phyloP scores from a whole-genome alignment of 768 basidiomycete genomes.

The Gloeostereum incarnatum region DNA sequence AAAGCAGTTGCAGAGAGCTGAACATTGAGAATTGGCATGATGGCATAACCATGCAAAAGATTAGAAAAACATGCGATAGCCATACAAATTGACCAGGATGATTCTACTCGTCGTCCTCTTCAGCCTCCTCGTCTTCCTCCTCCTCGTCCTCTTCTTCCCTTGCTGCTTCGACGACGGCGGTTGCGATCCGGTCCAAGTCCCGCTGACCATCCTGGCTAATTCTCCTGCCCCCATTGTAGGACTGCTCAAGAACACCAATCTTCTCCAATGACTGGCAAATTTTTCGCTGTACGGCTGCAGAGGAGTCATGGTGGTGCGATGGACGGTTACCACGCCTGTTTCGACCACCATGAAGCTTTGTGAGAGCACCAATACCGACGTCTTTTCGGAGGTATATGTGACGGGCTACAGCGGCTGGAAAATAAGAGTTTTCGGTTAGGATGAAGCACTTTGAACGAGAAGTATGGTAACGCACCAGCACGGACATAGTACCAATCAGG shows the following conservation, averaged over 20 bases:
- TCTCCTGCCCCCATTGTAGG: constrained; percentile 89
- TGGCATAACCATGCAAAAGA: too few relatives aligned
- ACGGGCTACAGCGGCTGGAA: constrained; percentile 85
- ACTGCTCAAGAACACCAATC: constrained; percentile 94
- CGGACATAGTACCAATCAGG: constrained; percentile 99
- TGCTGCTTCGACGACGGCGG: constrained; percentile 73
- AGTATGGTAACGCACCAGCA: constrained; percentile 61
- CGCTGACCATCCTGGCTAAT: constrained; percentile 96
- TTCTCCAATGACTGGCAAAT: constrained; percentile 96
- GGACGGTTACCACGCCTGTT: constrained; percentile 96
- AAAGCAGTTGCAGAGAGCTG: too few relatives aligned
- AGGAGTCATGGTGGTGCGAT: constrained; percentile 84
- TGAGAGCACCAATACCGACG: constrained; percentile 87
- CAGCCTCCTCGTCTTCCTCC: constrained; percentile 64
- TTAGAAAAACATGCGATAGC: too few relatives aligned
- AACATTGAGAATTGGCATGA: too few relatives aligned
- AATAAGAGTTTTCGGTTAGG: neutral
- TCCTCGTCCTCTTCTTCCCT: constrained; percentile 71
- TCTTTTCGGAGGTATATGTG: constrained; percentile 99
- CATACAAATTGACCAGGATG: too few relatives aligned
- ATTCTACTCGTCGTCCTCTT: constrained; percentile 50
- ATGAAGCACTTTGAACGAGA: neutral
- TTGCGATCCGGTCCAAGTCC: constrained; percentile 90
- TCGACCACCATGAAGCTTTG: constrained; percentile 94
- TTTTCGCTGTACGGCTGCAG: constrained; percentile 87